Evolutionary conservation across 441 rosid species (phyloP).

Genomic region (Brassica balearica): DNA sequence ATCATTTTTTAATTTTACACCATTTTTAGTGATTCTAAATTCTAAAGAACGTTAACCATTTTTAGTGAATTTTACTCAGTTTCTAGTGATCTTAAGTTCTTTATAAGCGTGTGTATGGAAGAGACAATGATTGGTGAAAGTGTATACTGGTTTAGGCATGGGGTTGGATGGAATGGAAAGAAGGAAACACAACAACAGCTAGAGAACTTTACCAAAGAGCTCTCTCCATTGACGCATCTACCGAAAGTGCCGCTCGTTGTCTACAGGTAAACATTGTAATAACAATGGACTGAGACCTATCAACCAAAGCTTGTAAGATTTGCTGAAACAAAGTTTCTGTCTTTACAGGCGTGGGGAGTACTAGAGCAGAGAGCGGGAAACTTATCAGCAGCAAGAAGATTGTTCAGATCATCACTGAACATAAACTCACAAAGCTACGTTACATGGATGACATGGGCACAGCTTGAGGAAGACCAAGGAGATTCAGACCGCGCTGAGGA

Average conservation of each 20-base stretch:
- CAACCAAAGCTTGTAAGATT: too few relatives aligned
- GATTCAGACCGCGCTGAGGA: conserved; percentile 92
- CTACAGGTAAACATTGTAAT: conserved; percentile 63
- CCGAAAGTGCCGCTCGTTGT: conserved; percentile 89
- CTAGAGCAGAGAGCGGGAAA: conserved; percentile 90
- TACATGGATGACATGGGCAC: conserved; percentile 99
- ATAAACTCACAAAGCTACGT: conserved; percentile 89
- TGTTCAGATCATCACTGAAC: conserved; percentile 81
- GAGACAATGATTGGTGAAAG: conserved; percentile 20
- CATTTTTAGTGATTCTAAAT: too few relatives aligned
- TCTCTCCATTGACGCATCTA: conserved; percentile 69
- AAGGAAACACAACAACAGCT: conserved; percentile 83
- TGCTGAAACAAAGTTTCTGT: not conserved
- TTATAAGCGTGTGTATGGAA: conserved; percentile 3
- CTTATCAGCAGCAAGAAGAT: conserved; percentile 82
- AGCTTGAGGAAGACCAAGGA: conserved; percentile 94
- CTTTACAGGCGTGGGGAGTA: conserved; percentile 92
- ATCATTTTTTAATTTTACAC: too few relatives aligned
- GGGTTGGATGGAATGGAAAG: conserved; percentile 99
- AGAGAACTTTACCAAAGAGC: conserved; percentile 82
- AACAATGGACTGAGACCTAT: too few relatives aligned
- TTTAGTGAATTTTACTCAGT: too few relatives aligned
- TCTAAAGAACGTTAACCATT: too few relatives aligned
- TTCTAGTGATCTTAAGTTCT: too few relatives aligned
- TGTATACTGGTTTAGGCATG: conserved; percentile 65